Evolutionary conservation across 2,329 filamentous ascomycete species (phyloP).

Genomic region (Chaetomium olivaceum): DNA sequence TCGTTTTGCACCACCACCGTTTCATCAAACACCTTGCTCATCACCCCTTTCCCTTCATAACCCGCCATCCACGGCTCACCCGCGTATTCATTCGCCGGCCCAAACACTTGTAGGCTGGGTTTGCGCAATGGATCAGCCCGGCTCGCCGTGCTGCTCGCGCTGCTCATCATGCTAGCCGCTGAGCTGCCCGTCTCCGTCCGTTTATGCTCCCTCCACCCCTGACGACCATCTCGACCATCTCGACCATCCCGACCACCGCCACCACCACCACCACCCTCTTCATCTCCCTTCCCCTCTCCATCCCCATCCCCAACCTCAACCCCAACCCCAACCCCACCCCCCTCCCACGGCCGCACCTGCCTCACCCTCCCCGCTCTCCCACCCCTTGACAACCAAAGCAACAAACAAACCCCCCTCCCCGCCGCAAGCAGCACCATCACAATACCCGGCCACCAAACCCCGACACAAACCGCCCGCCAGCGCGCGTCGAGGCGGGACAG

Average conservation of each 20-base stretch:
- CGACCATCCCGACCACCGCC: constrained; percentile 29
- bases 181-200: constrained; percentile 22
- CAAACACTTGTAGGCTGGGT: constrained; percentile 39
- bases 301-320: constrained; percentile 39
- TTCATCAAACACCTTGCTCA: constrained; percentile 36
- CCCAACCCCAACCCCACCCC: constrained; percentile 34
- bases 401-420: constrained; percentile 41
- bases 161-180: constrained; percentile 18
- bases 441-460: constrained; percentile 42
- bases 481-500: constrained; percentile 36
- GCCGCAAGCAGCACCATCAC: constrained; percentile 38
- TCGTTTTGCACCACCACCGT: constrained; percentile 38
- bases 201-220: constrained; percentile 22
- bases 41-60: constrained; percentile 35
- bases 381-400: constrained; percentile 27
- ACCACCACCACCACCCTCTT: constrained; percentile 35
- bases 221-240: constrained; percentile 12
- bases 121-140: constrained; percentile 34
- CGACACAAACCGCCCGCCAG: constrained; percentile 36
- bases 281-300: constrained; percentile 33
- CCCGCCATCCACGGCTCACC: constrained; percentile 38
- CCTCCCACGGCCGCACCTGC: constrained; percentile 45
- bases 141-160: constrained; percentile 21
- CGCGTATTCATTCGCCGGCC: constrained; percentile 38
- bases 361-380: constrained; percentile 36